Percentiles rank a stretch among this genome's conserved stretches.
Conservation (phyloP, 106 monocot genomes). For the Alisma plantagoaquatica region DNA sequence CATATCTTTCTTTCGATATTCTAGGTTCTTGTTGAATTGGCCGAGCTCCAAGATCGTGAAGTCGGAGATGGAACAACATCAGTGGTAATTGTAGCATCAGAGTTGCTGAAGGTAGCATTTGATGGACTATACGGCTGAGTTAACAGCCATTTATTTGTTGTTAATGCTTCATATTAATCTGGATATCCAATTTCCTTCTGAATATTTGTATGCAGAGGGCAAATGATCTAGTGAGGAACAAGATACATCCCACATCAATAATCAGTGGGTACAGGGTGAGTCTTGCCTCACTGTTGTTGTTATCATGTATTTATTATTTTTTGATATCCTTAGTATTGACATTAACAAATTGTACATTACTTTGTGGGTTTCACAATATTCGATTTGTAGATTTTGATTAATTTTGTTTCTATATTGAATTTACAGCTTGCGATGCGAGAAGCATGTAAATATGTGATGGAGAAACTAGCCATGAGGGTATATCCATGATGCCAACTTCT, state of each 20-base stretch:
- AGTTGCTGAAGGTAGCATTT: conserved; percentile 65
- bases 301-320: neutral
- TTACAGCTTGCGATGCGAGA: conserved; percentile 94
- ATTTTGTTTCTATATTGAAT: neutral
- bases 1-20: neutral
- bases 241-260: conserved; percentile 95
- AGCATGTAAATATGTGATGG: conserved; percentile 94
- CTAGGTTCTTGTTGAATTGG: conserved; percentile 91
- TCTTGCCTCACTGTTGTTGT: too few species aligned
- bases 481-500: neutral
- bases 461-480: conserved; percentile 90
- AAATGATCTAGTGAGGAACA: conserved; percentile 96
- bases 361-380: too few species aligned
- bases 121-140: neutral
- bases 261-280: conserved; percentile 87
- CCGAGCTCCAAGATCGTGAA: conserved; percentile 90
- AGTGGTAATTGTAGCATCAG: conserved; percentile 80
- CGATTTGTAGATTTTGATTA: too few species aligned
- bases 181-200: neutral
- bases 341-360: neutral
- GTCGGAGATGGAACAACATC: conserved; percentile 97
- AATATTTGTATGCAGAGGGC: conserved; percentile 48
- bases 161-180: neutral
- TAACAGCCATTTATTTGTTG: neutral
- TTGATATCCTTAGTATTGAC: neutral